These are phyloP conservation scores for Psidium friedrichsthalianum DNA, from an alignment of 345 rosid species.

Conservation along the genomic window DNA sequence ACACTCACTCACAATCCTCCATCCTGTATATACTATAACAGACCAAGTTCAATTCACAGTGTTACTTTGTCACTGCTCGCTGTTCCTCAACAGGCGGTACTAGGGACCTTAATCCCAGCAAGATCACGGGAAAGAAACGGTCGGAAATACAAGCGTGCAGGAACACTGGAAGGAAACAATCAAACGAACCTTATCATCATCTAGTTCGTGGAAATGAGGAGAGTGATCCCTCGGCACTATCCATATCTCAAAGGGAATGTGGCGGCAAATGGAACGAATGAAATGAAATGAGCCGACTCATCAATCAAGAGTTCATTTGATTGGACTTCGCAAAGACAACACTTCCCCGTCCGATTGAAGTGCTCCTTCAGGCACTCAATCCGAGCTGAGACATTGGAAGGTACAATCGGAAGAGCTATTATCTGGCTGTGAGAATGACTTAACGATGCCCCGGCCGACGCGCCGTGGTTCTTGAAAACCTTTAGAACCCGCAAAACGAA, in stretches of 20 bases:
- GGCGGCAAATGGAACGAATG: constrained; percentile 59
- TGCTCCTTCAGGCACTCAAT: constrained; percentile 51
- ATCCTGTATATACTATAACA: background rate
- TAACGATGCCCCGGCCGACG: constrained; percentile 92
- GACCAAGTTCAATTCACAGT: background rate
- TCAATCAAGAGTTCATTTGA: constrained; percentile 40
- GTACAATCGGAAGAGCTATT: constrained; percentile 68
- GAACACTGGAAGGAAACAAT: background rate
- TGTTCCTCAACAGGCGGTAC: background rate
- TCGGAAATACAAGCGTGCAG: background rate
- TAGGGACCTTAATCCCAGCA: background rate
- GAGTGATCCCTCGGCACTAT: constrained; percentile 57
- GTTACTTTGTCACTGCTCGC: background rate
- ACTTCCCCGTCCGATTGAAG: constrained; percentile 47
- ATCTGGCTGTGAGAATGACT: constrained; percentile 92
- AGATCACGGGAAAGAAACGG: background rate
- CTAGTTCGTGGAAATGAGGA: constrained; percentile 62
- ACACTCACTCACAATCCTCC: background rate
- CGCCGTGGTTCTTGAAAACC: constrained; percentile 94
- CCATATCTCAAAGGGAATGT: constrained; percentile 79
- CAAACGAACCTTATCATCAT: constrained; percentile 33
- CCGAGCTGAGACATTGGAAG: constrained; percentile 45
- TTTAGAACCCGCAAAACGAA: constrained; percentile 1
- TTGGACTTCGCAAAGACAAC: constrained; percentile 54
- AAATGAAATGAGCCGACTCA: constrained; percentile 47